Evolutionary conservation across 768 basidiomycete species (phyloP), one percentile per base, ranked within the genome.

Genomic region (Lyophyllum semitale): DNA sequence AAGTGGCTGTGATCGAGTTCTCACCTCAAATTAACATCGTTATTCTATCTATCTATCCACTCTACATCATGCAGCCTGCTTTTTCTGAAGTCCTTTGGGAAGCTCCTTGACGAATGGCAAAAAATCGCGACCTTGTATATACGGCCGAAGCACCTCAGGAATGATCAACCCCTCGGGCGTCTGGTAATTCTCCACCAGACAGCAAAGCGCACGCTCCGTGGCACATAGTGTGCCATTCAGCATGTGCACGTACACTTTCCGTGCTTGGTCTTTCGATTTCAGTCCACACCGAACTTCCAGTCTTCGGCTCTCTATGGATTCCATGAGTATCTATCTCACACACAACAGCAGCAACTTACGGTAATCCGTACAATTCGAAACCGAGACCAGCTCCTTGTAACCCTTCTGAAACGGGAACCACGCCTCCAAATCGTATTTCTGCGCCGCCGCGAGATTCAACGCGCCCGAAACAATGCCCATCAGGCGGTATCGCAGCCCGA

Each of bases 321-420:
- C 50, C 26, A 35, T 42, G 56, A 11, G 23, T 35, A 54, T 49
- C 8, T 50, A 42, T n/a, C 8, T 9, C 17, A 35, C 17, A 12
- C 17, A 46, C 8, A 27, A 32, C 15, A 13, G 12, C 26, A 49
- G 17, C 12, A 23, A 75, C 68, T 57, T 48, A 98, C 96, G 97
- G 72, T 99, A 98, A 70, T 98, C 97, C 20, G 96, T 98, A 76
- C 97, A 99, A 71, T 99, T 99, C 68, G 93, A 95, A 71, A 94
- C 95, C 61, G 92, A 95, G 33, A 98, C 97, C 38, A 99, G 78
- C 77, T 99, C 97, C 79, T 98, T 99, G 79, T 95, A 95, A 48
- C 80, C 87, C 47, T 86, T 87, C 73, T 98, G 97, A 84, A 93
- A 98, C 2, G 97, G 97, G 83, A 99, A 99, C 93, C 95, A 99